Evolutionary conservation across 306 rosid species (phyloP).

Genomic region (Begonia peltatifolia): DNA sequence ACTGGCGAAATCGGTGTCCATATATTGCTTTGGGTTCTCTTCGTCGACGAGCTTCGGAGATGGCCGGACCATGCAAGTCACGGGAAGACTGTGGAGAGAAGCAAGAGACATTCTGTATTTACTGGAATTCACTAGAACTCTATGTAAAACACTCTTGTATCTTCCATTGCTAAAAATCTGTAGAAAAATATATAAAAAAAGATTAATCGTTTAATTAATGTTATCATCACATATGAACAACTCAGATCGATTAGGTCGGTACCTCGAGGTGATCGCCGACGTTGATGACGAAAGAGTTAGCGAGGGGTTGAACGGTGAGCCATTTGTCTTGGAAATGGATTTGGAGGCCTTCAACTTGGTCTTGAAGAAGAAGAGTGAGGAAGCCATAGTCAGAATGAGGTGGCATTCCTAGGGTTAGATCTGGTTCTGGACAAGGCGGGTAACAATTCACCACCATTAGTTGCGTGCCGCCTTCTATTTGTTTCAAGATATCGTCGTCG

Average conservation of each 20-base stretch:
- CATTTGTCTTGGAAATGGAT: conserved; percentile 12
- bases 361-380: conserved; percentile 23
- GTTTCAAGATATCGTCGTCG: conserved; percentile 14
- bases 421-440: conserved; percentile 26
- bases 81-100: conserved; percentile 47
- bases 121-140: conserved; percentile 42
- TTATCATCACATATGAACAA: neutral
- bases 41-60: conserved; percentile 45
- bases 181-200: neutral
- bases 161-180: conserved; percentile 81
- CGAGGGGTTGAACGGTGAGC: conserved; percentile 11
- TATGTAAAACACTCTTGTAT: conserved; percentile 70
- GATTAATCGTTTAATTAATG: neutral
- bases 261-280: conserved; percentile 65
- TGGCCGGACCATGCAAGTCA: conserved; percentile 30
- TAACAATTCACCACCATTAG: conserved; percentile 40
- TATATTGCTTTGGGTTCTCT: conserved; percentile 49
- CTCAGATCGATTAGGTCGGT: too few species aligned
- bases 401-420: conserved; percentile 16
- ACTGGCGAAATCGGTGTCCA: conserved; percentile 48
- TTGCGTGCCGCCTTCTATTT: conserved; percentile 61
- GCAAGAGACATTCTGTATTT: conserved; percentile 48
- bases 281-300: conserved; percentile 15
- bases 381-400: conserved; percentile 24
- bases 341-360: conserved; percentile 17